Conservation (phyloP, 208 protist species). For the Leishmania tropica region DNA sequence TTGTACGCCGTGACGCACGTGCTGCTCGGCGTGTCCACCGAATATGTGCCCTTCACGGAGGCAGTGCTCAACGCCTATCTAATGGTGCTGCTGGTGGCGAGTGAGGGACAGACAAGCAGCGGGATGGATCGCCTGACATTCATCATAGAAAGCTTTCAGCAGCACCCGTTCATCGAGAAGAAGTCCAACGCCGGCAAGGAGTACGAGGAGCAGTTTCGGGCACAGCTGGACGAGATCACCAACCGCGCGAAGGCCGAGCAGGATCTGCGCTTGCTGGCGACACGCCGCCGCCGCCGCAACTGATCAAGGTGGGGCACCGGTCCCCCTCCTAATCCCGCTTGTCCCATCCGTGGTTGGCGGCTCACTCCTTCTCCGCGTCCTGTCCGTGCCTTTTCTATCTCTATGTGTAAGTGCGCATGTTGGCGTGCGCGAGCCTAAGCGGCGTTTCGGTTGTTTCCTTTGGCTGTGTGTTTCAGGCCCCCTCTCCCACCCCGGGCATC, state of each 20-base stretch:
- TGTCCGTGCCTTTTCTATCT: conserved; percentile 7
- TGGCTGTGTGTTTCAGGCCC: not conserved
- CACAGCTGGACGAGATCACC: conserved; percentile 68
- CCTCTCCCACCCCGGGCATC: not conserved
- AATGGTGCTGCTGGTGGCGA: conserved; percentile 78
- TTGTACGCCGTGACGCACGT: conserved; percentile 79
- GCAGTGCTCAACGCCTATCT: conserved; percentile 74
- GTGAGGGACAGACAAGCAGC: conserved; percentile 62
- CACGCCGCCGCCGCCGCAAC: conserved; percentile 34
- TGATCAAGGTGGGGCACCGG: conserved; percentile 5
- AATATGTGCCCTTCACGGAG: conserved; percentile 56
- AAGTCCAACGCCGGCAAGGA: conserved; percentile 54
- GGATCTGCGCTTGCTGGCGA: conserved; percentile 63
- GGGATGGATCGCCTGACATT: conserved; percentile 70
- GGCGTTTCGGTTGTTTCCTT: not conserved
- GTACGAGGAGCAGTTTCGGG: conserved; percentile 60
- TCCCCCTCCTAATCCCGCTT: not conserved
- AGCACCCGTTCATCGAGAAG: conserved; percentile 63
- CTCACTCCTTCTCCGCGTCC: conserved; percentile 1
- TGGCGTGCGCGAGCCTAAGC: not conserved
- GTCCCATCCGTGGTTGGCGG: not conserved
- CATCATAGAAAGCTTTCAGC: conserved; percentile 74
- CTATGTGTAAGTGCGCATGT: conserved; percentile 1
- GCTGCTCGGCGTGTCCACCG: conserved; percentile 54
- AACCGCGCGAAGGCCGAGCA: conserved; percentile 72